Conservation (phyloP, 805 yeast genomes). For the Dipodascopsis tothii region DNA sequence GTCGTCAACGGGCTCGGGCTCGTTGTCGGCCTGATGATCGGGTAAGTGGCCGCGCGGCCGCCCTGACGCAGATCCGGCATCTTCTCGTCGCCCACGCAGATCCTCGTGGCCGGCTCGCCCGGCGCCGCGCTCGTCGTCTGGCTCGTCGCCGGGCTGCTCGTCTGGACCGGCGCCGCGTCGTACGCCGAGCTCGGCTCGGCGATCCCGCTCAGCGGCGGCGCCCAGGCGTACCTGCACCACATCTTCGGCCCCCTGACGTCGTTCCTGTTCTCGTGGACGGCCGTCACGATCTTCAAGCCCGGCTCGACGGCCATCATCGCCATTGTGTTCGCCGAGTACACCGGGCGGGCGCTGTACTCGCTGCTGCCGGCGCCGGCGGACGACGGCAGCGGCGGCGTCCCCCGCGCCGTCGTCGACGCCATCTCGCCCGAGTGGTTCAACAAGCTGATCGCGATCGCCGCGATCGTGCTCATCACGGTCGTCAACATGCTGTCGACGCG, state of each 20-base stretch:
- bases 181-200: slow-evolving; percentile 38
- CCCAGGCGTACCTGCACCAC: slow-evolving; percentile 35
- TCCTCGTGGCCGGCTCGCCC: slow-evolving; percentile 35
- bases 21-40: slow-evolving; percentile 39
- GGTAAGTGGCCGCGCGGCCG: slow-evolving; percentile 16
- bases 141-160: slow-evolving; percentile 35
- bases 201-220: slow-evolving; percentile 37
- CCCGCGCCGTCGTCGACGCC: slow-evolving; percentile 3
- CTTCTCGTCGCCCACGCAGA: slow-evolving; percentile 37
- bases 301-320: slow-evolving; percentile 38
- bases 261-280: slow-evolving; percentile 36
- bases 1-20: slow-evolving; percentile 33
- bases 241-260: slow-evolving; percentile 34
- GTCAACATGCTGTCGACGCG: slow-evolving; percentile 29
- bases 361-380: slow-evolving; percentile 4
- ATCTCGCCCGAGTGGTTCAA: slow-evolving; percentile 26
- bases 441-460: slow-evolving; percentile 30
- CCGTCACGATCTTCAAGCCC: slow-evolving; percentile 35
- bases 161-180: slow-evolving; percentile 40
- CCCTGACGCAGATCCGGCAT: slow-evolving; percentile 33
- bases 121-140: slow-evolving; percentile 35
- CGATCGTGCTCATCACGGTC: slow-evolving; percentile 25
- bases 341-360: slow-evolving; percentile 24
- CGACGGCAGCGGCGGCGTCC: slow-evolving; percentile 4
- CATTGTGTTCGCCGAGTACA: slow-evolving; percentile 35